These are phyloP conservation scores for Gleditsia sinensis DNA, from an alignment of 306 rosid genomes.

Conservation along the genomic window DNA sequence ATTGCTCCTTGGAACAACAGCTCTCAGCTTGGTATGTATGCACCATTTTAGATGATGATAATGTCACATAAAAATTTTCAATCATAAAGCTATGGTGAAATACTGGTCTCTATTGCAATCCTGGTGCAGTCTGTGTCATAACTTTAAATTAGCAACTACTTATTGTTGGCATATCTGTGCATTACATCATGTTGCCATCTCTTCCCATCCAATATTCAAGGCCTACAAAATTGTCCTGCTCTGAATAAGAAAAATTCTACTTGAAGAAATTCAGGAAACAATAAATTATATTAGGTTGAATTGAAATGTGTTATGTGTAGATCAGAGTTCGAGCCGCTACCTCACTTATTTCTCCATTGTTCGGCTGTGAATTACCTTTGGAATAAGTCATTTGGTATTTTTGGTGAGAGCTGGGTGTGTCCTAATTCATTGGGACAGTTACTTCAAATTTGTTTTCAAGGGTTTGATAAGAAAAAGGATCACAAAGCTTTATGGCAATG, in stretches of 20 bases:
- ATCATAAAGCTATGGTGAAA: not conserved
- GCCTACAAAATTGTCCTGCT: not conserved
- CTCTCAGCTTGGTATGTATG: constrained; percentile 78
- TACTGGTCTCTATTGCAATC: constrained; percentile 14
- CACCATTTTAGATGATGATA: constrained; percentile 9
- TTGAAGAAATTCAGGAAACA: not conserved
- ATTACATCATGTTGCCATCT: not conserved
- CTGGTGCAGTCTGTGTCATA: constrained; percentile 11
- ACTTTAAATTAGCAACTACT: constrained; percentile 11
- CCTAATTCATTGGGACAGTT: too few relatives aligned
- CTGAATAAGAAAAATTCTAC: not conserved
- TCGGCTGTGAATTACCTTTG: too few relatives aligned
- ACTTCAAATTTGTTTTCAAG: too few relatives aligned
- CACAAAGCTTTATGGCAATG: too few relatives aligned
- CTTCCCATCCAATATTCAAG: not conserved
- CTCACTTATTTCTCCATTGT: too few relatives aligned
- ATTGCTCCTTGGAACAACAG: constrained; percentile 90
- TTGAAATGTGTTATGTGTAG: too few relatives aligned
- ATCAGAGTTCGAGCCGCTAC: too few relatives aligned
- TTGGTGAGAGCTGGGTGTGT: too few relatives aligned
- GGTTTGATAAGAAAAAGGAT: too few relatives aligned
- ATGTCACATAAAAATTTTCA: constrained; percentile 13
- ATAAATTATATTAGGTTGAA: not conserved
- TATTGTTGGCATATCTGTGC: constrained; percentile 13
- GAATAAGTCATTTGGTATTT: too few relatives aligned